Conservation (phyloP, 257 asterid genomes). For the Perilla frutescens region DNA sequence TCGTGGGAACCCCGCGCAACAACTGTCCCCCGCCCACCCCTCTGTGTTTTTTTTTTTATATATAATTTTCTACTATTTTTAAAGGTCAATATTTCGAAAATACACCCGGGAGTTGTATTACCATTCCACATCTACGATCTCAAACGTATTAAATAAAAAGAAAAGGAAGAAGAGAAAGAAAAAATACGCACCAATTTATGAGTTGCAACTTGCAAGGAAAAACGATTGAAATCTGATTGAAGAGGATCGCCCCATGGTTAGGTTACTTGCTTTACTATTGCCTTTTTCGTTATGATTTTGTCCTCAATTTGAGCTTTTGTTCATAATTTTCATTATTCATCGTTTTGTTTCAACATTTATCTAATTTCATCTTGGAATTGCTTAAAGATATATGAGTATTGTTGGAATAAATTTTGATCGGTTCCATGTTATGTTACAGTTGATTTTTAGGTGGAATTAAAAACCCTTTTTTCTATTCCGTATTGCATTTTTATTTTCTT, state of each 20-base stretch:
- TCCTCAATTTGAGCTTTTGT: neutral
- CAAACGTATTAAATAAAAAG: neutral
- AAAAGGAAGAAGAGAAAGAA: neutral
- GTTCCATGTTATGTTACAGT: neutral
- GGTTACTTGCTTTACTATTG: neutral
- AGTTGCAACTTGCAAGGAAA: no score
- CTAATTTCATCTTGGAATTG: conserved; percentile 1
- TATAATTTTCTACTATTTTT: no score
- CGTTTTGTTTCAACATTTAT: neutral
- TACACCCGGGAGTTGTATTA: no score
- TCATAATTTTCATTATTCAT: neutral
- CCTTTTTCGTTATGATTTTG: neutral
- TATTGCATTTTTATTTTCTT: neutral
- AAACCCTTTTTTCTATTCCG: neutral
- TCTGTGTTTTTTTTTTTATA: no score
- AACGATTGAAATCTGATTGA: neutral
- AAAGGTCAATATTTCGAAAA: no score
- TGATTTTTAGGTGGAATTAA: conserved; percentile 2
- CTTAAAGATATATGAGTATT: neutral
- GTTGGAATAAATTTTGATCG: neutral
- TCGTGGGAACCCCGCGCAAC: no score
- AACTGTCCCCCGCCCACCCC: no score
- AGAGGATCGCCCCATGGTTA: neutral
- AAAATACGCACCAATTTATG: neutral
- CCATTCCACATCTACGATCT: no score